Evolutionary conservation across 169 alveolate genomes (phyloP), one percentile per base, ranked within the genome.

Genomic region (Plasmodium reichenowi): DNA sequence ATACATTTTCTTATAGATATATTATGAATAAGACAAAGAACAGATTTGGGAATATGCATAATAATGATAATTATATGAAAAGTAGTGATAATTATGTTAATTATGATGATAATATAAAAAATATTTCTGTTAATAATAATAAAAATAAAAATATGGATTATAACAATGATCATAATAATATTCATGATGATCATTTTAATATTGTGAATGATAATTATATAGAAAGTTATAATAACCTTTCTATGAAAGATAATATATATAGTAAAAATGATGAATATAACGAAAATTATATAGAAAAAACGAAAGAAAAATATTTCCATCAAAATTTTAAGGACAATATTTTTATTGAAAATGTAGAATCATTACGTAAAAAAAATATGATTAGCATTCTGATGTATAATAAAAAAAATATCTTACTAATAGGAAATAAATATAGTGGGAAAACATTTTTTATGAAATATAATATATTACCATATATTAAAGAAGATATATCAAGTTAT

Each of bases 391-490:
- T 86, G 56, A 86, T 86, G 88, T 72, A 86, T 72, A 86, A 86
- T 67, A 86, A 86, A 62, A 86, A 86, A 45, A 86, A 86, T 22
- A 64, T 86, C 17, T 56, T 86, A n/a, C 50, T 86, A 22, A 45
- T 86, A 32, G 92, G 92, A 17, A 86, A 72, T 20, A 86, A 86
- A 86, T 86, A 59, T 59, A 86, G 92, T 20, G 92, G 92, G 52
- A 86, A 86, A 72, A 86, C 92, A 0, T 86, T 86, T 73, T 86
- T 86, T 74, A 86, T 86, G 92, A 86, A 86, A 15, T 72, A 72
- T 60, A 86, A 86, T 48, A 71, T 86, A 20, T 72, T 86, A 24
- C 92, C 92, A 13, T 86, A 59, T 59, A 32, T 86, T n/a, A 70
- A 86, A 64, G 92, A 86, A 2, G 92, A 86, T 38, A 86, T 86